Conservation (phyloP, 768 basidiomycete genomes). For the Galerina marginata region DNA sequence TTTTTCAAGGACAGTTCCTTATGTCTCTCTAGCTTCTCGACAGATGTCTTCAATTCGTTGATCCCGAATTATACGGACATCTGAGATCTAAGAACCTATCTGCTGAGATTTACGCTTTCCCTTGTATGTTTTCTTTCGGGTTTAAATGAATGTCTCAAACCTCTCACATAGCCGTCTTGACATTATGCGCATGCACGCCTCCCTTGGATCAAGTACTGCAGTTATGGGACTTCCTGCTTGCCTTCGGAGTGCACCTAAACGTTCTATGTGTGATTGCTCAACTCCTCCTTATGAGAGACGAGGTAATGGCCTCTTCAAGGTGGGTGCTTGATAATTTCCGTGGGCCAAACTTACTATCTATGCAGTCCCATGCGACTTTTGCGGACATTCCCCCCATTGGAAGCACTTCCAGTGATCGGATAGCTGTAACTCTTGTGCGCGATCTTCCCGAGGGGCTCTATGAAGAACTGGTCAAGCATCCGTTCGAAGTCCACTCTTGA, state of each 20-base stretch:
- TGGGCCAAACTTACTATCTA: constrained; percentile 3
- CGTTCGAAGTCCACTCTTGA: constrained; percentile 59
- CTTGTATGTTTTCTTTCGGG: constrained; percentile 60
- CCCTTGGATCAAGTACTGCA: constrained; percentile 94
- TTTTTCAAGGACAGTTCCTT: neutral
- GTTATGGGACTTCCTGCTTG: constrained; percentile 96
- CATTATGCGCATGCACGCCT: constrained; percentile 95
- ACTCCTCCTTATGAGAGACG: constrained; percentile 85
- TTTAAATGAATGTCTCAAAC: neutral
- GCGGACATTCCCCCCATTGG: constrained; percentile 91
- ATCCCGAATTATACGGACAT: constrained; percentile 82
- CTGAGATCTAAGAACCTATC: constrained; percentile 89
- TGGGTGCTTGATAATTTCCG: constrained; percentile 37
- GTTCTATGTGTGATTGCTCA: constrained; percentile 98
- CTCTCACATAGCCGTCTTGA: constrained; percentile 74
- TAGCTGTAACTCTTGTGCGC: constrained; percentile 92
- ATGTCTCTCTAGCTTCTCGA: constrained; percentile 75
- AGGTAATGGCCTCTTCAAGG: constrained; percentile 89
- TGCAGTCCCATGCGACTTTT: constrained; percentile 91
- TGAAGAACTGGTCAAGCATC: constrained; percentile 88
- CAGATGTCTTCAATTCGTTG: constrained; percentile 89
- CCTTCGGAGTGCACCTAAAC: constrained; percentile 96
- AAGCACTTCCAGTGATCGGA: constrained; percentile 86
- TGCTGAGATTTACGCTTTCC: constrained; percentile 97
- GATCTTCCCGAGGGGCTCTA: constrained; percentile 89